Base-by-base conservation (phyloP, 495 filamentous ascomycete genomes). In the Amniculicola lignicola region DNA sequence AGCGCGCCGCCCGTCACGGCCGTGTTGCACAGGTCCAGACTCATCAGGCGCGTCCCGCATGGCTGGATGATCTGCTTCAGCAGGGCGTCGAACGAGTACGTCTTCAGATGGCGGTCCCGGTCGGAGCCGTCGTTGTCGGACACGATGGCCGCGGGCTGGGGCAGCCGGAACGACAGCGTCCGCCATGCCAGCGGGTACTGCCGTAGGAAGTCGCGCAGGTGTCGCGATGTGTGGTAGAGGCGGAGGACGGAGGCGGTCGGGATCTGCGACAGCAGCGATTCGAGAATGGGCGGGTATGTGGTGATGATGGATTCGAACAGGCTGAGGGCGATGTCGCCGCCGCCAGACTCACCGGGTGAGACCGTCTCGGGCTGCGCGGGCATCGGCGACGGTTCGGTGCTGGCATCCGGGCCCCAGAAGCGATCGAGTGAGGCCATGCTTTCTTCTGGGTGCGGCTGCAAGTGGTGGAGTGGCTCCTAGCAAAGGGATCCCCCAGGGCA, bases 171-270 rank as follows among this genome's bases (percentile, higher is more conserved):
- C 1, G 80, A 83, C 18, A 83, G 72, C 41, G 75, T 72, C 65
- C 75, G 78, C 81, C 81, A 84, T 72, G 81, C 81, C 54, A 77
- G 76, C 35, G 80, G 81, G 67, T 82, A 83, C 19, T 71, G 70
- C 49, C 70, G 72, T 23, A 84, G 72, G 54, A 82, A 82, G 16
- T 69, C 69, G 35, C 78, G 77, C 21, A 83, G 74, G 63, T 77
- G 74, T 47, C 66, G 65, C 14, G 78, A 81, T 28, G 79, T 79
- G 51, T 82, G 79, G 56, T 81, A 81, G 50, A 82, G 76, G 48
- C 78, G 72, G 60, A 83, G 66, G 52, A 82, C 73, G 25, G 79
- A 67, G 29, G 76, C 67, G 37, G 80, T 82, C 29, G 80, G 80
- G 27, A 78, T 67, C 45, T 82, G 78, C n/a, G 77, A 72, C 14